Percentiles rank a stretch among this genome's conserved stretches.
Evolutionary conservation across 2,329 filamentous ascomycete genomes (phyloP).

Genomic region (Stachybotrys elegans): DNA sequence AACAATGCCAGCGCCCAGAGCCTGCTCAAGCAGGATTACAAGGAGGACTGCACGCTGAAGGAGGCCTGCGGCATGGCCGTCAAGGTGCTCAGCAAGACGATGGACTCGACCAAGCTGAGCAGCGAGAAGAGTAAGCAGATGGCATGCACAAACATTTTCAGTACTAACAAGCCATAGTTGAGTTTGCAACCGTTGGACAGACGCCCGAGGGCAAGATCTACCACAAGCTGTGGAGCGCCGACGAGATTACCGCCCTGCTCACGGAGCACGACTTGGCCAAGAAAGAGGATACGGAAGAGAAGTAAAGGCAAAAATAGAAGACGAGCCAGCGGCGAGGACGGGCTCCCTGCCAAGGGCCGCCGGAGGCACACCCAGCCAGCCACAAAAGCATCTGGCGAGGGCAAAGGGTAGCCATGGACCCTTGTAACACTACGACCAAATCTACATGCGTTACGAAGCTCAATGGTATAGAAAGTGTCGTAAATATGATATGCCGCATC

Average conservation of each 20-base stretch:
- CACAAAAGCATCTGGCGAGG: no score
- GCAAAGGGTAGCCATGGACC: no score
- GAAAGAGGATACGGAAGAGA: constrained; percentile 67
- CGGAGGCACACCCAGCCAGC: no score
- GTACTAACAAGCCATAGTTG: constrained; percentile 54
- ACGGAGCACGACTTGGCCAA: constrained; percentile 96
- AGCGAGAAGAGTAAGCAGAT: constrained; percentile 91
- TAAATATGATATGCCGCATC: no score
- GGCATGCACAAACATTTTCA: neutral
- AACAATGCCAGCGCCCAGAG: constrained; percentile 98
- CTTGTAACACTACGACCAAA: no score
- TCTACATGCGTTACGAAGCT: no score
- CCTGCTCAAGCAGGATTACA: constrained; percentile 98
- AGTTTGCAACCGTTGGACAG: constrained; percentile 96
- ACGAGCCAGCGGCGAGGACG: no score
- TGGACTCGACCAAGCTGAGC: constrained; percentile 98
- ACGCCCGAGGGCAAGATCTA: constrained; percentile 96
- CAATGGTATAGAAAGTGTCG: no score
- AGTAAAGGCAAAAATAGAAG: no score
- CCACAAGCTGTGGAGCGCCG: constrained; percentile 93
- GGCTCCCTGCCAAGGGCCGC: no score
- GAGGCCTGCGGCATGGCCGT: constrained; percentile 97
- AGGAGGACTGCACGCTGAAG: constrained; percentile 93
- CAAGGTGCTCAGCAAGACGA: constrained; percentile 99
- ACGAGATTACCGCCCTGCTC: constrained; percentile 90